Percentiles rank a stretch among this genome's conserved stretches.
phyloP scores from a whole-genome alignment of 1,284 basidiomycete genomes.

The Trichosporon sp. region DNA sequence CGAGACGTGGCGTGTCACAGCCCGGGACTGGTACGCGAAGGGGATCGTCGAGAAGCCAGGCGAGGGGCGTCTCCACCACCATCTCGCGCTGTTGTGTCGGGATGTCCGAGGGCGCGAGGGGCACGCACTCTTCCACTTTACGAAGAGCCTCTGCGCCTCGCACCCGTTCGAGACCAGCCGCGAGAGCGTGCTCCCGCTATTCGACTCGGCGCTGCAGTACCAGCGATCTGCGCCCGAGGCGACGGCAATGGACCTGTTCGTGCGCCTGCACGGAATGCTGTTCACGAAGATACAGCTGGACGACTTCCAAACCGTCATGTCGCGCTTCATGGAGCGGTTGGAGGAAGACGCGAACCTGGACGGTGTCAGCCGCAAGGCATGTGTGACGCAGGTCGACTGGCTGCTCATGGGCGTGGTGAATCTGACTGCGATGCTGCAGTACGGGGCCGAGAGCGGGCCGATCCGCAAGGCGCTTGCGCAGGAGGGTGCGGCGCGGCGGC shows the following conservation, averaged over 20 bases:
- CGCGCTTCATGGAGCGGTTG: conserved; percentile 79
- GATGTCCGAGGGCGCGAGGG: conserved; percentile 78
- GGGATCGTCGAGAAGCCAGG: conserved; percentile 85
- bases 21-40: conserved; percentile 86
- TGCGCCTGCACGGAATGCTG: conserved; percentile 89
- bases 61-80: conserved; percentile 86
- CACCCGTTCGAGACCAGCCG: conserved; percentile 81
- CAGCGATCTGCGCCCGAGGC: conserved; percentile 71
- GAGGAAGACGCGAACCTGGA: conserved; percentile 58
- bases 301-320: conserved; percentile 74
- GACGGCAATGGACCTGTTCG: conserved; percentile 72
- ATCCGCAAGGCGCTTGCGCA: conserved; percentile 57
- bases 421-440: conserved; percentile 76
- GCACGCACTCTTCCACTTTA: conserved; percentile 84
- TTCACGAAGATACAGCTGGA: conserved; percentile 93
- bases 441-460: conserved; percentile 70
- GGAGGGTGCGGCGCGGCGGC: conserved; percentile 40
- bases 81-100: conserved; percentile 80
- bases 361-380: conserved; percentile 52
- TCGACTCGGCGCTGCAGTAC: conserved; percentile 66
- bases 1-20: conserved; percentile 84
- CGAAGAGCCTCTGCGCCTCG: conserved; percentile 88
- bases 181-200: conserved; percentile 79
- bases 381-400: conserved; percentile 77
- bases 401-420: conserved; percentile 90